Evolutionary conservation across 768 basidiomycete genomes (phyloP).

Genomic region (Pholiota microspora): DNA sequence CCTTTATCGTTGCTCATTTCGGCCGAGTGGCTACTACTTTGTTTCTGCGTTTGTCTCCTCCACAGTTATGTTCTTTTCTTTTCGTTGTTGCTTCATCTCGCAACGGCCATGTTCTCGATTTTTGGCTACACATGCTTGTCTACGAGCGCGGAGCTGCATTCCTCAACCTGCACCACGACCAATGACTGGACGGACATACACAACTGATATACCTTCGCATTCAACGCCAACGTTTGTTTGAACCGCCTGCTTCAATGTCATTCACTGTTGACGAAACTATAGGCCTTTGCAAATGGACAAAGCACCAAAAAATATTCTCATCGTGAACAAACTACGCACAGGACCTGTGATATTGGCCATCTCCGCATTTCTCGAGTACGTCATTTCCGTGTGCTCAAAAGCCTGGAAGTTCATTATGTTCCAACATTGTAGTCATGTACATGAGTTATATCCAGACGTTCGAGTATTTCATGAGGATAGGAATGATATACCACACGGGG

Average conservation of each 20-base stretch:
- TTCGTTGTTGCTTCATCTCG: constrained; percentile 10
- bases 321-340: constrained; percentile 81
- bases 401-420: constrained; percentile 1
- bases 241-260: background rate
- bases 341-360: constrained; percentile 76
- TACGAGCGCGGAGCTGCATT: background rate
- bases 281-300: constrained; percentile 32
- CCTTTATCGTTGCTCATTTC: background rate
- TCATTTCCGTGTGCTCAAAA: constrained; percentile 11
- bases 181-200: background rate
- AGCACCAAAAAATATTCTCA: constrained; percentile 62
- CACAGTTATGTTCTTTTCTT: constrained; percentile 13
- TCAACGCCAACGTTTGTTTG: constrained; percentile 30
- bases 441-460: constrained; percentile 54
- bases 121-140: background rate
- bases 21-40: too few species aligned
- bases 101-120: background rate
- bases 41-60: background rate
- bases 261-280: constrained; percentile 31
- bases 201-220: constrained; percentile 15
- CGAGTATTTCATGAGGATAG: constrained; percentile 67
- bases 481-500: constrained; percentile 61
- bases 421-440: constrained; percentile 47
- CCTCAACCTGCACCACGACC: background rate
- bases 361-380: constrained; percentile 68